These are phyloP conservation scores for Tuber calosporum DNA, from an alignment of 495 filamentous ascomycete genomes.

Conservation along the genomic window DNA sequence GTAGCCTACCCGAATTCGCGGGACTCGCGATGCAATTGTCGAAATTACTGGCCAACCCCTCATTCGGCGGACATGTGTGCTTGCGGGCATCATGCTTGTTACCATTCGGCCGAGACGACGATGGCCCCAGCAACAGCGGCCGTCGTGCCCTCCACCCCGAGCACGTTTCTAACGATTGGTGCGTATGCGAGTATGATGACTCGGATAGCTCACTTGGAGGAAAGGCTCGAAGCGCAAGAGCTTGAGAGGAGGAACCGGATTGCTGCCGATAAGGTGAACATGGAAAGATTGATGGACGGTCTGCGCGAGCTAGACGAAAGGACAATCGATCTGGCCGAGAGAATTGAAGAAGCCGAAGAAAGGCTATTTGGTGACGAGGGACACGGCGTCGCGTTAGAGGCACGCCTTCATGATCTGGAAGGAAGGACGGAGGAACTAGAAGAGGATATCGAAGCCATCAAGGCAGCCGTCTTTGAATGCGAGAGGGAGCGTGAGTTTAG, in stretches of 20 bases:
- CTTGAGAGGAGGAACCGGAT: slow-evolving; percentile 12
- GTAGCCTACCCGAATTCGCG: slow-evolving; percentile 18
- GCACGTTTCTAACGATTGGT: slow-evolving; percentile 29
- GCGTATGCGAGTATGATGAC: slow-evolving; percentile 30
- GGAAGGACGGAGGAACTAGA: slow-evolving; percentile 27
- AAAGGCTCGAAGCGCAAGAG: slow-evolving; percentile 26
- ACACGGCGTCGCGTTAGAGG: slow-evolving; percentile 22
- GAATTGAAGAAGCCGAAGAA: slow-evolving; percentile 29
- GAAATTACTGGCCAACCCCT: slow-evolving; percentile 32
- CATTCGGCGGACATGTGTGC: slow-evolving; percentile 31
- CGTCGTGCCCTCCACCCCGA: slow-evolving; percentile 19
- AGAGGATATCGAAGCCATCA: slow-evolving; percentile 23
- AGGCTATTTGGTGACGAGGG: slow-evolving; percentile 23
- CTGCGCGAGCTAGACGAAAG: slow-evolving; percentile 21
- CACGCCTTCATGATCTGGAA: slow-evolving; percentile 24
- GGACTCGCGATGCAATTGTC: slow-evolving; percentile 29
- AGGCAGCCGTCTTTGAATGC: slow-evolving; percentile 20
- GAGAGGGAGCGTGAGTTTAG: slow-evolving; percentile 1
- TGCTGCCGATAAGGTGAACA: slow-evolving; percentile 9
- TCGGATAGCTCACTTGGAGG: slow-evolving; percentile 29
- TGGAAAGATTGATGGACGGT: slow-evolving; percentile 19
- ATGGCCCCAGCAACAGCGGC: slow-evolving; percentile 16
- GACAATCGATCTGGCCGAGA: slow-evolving; percentile 20
- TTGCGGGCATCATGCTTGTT: slow-evolving; percentile 32
- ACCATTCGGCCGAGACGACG: slow-evolving; percentile 29